Evolutionary conservation across 2,329 filamentous ascomycete genomes (phyloP).

Genomic region (Neopestalotiopsis clavispora): DNA sequence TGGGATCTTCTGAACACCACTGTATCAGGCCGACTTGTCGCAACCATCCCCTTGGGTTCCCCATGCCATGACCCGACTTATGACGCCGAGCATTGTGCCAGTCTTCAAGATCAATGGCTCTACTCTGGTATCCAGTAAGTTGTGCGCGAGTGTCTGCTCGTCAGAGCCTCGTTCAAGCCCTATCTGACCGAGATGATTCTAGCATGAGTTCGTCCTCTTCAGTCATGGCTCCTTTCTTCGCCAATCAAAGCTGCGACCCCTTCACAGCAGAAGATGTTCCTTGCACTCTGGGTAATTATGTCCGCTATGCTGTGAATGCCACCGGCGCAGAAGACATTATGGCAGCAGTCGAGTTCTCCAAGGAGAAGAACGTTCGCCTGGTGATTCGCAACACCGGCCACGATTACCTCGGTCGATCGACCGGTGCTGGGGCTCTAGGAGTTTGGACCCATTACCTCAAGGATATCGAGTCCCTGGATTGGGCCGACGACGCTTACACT

Average conservation of each 20-base stretch:
- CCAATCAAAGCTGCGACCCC: conserved; percentile 21
- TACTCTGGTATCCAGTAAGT: conserved; percentile 30
- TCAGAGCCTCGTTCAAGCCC: neutral
- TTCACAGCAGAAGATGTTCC: conserved; percentile 14
- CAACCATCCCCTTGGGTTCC: conserved; percentile 49
- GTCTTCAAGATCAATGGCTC: conserved; percentile 34
- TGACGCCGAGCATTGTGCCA: conserved; percentile 45
- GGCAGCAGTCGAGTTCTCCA: conserved; percentile 26
- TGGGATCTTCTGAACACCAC: conserved; percentile 47
- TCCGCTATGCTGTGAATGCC: conserved; percentile 19
- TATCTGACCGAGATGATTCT: too few relatives aligned
- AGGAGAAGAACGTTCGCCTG: conserved; percentile 47
- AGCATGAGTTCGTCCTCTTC: conserved; percentile 21
- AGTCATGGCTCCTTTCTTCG: conserved; percentile 20
- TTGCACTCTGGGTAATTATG: conserved; percentile 20
- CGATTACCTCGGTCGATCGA: conserved; percentile 55
- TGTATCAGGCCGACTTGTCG: conserved; percentile 48
- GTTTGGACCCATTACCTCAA: conserved; percentile 56
- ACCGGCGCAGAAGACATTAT: conserved; percentile 12
- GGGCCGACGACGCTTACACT: conserved; percentile 40
- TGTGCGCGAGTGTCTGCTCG: accelerated
- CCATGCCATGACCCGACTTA: conserved; percentile 47
- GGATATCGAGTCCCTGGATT: conserved; percentile 35
- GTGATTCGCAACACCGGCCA: conserved; percentile 57
- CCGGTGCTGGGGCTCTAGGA: conserved; percentile 52